Evolutionary conservation across 2,329 filamentous ascomycete species (phyloP), one percentile per base, ranked within the genome.

Genomic region (Cadophora sp.): DNA sequence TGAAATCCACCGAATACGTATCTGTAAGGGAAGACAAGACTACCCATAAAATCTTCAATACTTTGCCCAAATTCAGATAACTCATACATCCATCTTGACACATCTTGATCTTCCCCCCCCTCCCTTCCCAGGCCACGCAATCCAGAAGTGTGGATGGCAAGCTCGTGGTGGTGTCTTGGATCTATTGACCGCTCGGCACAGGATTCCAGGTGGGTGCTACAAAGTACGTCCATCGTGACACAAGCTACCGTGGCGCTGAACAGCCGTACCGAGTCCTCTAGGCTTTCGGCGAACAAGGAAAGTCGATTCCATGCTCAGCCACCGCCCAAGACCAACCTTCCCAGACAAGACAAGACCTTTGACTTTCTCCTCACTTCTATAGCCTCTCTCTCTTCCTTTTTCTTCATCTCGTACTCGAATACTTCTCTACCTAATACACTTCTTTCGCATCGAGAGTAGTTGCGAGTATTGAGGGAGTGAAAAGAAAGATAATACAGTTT

Each of bases 241-340:
- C 11, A 12, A 14, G 3, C n/a, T 46, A 29, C 37, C 7, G 22
- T 24, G 12, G 26, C 5, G 53, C 19, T 34, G 53, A 37, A 14
- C 16, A 1, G 16, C 16, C n/a, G 14, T 1, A 19, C 51, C 26
- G 51, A 56, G 27, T 31, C 48, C 24, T 27, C 27, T 34, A 27
- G 53, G 31, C 34, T 27, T 51, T 34, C 53, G 53, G 31, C 34
- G 31, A 60, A 60, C 37, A 60, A 60, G 56, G 29, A 58, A 58
- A 58, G 31, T 40, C 37, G 37, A 40, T 9, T 40, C 37, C 7
- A 3, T 40, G 37, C 37, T 60, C 56, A 60, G 56, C 56, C 56
- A 60, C 56, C 56, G 22, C 37, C 56, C 56, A 43, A 60, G 37
- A 27, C 4, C 27, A 11, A 27, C 12, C 56, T 9, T 19, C 22